Conservation (phyloP, 176 grass and related monocot genomes). For the Chloris gayana region DNA sequence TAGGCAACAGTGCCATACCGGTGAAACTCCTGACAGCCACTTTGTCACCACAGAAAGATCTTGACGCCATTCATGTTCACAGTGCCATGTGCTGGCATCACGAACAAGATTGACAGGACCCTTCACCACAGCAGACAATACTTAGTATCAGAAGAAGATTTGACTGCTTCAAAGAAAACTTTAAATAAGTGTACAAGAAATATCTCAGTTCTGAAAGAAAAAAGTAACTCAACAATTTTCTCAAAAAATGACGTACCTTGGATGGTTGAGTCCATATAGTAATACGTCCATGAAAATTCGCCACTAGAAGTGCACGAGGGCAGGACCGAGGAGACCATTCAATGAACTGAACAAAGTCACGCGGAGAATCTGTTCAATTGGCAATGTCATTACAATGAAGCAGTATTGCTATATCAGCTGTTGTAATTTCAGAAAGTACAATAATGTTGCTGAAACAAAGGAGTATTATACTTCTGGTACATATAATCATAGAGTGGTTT, state of each 20-base stretch:
- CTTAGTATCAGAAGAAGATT: slow-evolving; percentile 11
- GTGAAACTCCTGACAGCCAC: slow-evolving; percentile 90
- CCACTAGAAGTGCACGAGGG: slow-evolving; percentile 87
- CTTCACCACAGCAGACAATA: slow-evolving; percentile 46
- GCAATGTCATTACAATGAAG: slow-evolving; percentile 27
- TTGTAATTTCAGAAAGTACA: not conserved
- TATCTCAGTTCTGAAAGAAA: not conserved
- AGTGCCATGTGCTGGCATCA: slow-evolving; percentile 85
- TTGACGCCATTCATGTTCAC: slow-evolving; percentile 96
- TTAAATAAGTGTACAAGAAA: slow-evolving; percentile 1
- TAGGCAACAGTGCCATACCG: slow-evolving; percentile 48
- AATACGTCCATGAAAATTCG: slow-evolving; percentile 96
- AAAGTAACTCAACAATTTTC: slow-evolving; percentile 3
- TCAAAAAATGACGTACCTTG: slow-evolving; percentile 57
- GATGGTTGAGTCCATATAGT: slow-evolving; percentile 97
- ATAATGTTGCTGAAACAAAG: not conserved
- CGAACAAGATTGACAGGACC: slow-evolving; percentile 89
- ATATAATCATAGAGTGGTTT: not conserved
- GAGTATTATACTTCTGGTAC: not conserved
- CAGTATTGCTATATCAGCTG: not conserved
- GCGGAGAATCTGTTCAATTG: slow-evolving; percentile 91
- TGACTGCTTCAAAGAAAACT: slow-evolving; percentile 2
- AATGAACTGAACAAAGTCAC: slow-evolving; percentile 98
- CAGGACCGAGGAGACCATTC: slow-evolving; percentile 97
- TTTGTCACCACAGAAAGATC: slow-evolving; percentile 98